Evolutionary conservation across 2,329 filamentous ascomycete genomes (phyloP).

Genomic region (Trichoderma atrobrunneum): DNA sequence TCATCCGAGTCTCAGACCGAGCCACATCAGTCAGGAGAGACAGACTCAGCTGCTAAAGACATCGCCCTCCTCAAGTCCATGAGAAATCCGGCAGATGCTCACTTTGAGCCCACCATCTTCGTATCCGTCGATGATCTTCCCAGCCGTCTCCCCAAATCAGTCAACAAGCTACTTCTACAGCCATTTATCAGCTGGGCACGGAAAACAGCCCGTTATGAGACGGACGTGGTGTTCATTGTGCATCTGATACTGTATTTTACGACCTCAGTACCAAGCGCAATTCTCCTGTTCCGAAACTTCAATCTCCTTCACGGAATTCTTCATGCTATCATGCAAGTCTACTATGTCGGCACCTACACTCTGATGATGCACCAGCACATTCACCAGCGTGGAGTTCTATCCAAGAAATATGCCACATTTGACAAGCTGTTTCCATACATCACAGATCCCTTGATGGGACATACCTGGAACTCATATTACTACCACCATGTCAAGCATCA

Average conservation of each 20-base stretch:
- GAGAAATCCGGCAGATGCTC: constrained; percentile 39
- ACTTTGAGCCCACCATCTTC: constrained; percentile 48
- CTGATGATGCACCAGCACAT: constrained; percentile 85
- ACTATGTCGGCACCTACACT: constrained; percentile 71
- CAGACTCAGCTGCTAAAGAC: constrained; percentile 4
- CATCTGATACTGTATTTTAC: constrained; percentile 70
- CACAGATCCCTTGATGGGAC: constrained; percentile 72
- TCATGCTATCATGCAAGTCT: constrained; percentile 64
- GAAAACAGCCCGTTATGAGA: constrained; percentile 59
- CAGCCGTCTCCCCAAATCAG: constrained; percentile 35
- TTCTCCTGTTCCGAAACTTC: constrained; percentile 64
- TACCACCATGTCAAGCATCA: constrained; percentile 87
- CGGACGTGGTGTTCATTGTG: constrained; percentile 75
- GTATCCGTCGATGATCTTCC: constrained; percentile 40
- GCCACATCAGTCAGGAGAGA: neutral
- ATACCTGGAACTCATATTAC: constrained; percentile 82
- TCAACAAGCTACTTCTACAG: constrained; percentile 51
- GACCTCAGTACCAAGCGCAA: constrained; percentile 67
- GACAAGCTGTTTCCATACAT: constrained; percentile 71
- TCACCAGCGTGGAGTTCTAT: constrained; percentile 68
- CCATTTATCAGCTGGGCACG: constrained; percentile 59
- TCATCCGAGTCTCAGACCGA: neutral
- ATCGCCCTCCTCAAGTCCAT: constrained; percentile 39
- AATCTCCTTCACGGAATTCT: constrained; percentile 63
- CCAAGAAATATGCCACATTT: constrained; percentile 51